Evolutionary conservation across 176 grass and related monocot species (phyloP).

Genomic region (Rhipidocladum racemiflorum): DNA sequence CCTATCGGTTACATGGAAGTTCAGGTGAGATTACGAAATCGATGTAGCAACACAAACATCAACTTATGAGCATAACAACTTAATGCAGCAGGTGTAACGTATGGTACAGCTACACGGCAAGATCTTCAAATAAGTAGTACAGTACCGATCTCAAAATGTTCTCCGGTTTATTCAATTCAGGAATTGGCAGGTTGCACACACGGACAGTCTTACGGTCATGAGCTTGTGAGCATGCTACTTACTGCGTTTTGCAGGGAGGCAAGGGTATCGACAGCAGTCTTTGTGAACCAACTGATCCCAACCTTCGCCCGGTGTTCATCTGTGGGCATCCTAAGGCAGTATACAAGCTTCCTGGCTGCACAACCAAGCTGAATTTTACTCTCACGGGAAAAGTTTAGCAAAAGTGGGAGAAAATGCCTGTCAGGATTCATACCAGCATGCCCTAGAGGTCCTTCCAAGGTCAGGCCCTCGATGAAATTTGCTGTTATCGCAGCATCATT

Average conservation of each 20-base stretch:
- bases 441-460: conserved; percentile 82
- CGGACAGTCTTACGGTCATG: conserved; percentile 24
- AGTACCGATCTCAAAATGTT: not conserved
- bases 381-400: not conserved
- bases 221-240: conserved; percentile 47
- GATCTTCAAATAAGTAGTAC: not conserved
- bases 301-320: conserved; percentile 89
- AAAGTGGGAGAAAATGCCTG: not conserved
- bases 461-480: conserved; percentile 85
- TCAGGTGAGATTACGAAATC: not conserved
- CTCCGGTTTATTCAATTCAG: not conserved
- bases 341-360: conserved; percentile 88
- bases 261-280: conserved; percentile 63
- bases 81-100: not conserved
- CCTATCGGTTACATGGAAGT: not conserved
- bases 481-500: conserved; percentile 78
- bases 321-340: conserved; percentile 88
- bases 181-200: not conserved
- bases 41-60: not conserved
- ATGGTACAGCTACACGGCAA: not conserved
- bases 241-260: conserved; percentile 70
- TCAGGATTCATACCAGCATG: conserved; percentile 66
- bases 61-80: not conserved
- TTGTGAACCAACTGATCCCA: conserved; percentile 86
- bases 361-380: not conserved